A percentile compares a stretch with the other conserved stretches of the same genome.
phyloP scores from a whole-genome alignment of 1,284 basidiomycete species.

The Tremellales sp. region DNA sequence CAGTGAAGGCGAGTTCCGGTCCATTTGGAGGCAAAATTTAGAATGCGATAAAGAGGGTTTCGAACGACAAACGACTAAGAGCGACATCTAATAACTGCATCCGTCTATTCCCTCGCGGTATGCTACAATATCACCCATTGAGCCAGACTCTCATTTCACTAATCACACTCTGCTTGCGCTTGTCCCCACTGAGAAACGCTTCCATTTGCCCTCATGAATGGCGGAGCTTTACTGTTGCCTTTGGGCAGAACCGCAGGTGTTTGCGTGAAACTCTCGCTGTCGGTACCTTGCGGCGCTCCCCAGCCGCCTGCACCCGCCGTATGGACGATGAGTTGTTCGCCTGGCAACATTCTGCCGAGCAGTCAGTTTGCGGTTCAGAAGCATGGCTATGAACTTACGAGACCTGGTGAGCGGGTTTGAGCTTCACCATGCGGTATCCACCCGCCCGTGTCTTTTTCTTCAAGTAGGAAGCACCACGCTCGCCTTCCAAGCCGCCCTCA shows the following conservation, averaged over 20 bases:
- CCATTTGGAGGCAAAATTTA: too few relatives aligned
- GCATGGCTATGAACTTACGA: slow-evolving; percentile 7
- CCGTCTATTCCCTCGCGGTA: too few relatives aligned
- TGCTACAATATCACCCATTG: too few relatives aligned
- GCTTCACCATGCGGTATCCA: slow-evolving; percentile 13
- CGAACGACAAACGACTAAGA: too few relatives aligned
- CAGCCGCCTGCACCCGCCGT: slow-evolving; percentile 18
- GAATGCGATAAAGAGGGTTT: too few relatives aligned
- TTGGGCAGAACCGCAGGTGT: slow-evolving; percentile 4
- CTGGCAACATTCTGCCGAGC: slow-evolving; percentile 11
- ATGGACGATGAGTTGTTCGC: slow-evolving; percentile 15
- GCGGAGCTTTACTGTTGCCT: slow-evolving; percentile 9
- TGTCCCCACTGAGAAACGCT: slow-evolving; percentile 9
- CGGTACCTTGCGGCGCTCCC: slow-evolving; percentile 2
- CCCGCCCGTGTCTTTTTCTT: slow-evolving; percentile 1
- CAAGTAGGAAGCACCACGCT: slow-evolving; percentile 53
- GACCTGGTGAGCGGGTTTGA: slow-evolving; percentile 17
- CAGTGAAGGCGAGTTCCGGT: too few relatives aligned
- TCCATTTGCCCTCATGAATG: slow-evolving; percentile 17
- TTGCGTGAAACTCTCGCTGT: background rate
- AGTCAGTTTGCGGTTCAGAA: background rate
- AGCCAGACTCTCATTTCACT: too few relatives aligned
- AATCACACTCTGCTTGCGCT: background rate
- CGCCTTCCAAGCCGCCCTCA: slow-evolving; percentile 72
- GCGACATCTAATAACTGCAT: too few relatives aligned